Conservation (phyloP, 352 stramenopile genomes). For the Peronospora farinosa region DNA sequence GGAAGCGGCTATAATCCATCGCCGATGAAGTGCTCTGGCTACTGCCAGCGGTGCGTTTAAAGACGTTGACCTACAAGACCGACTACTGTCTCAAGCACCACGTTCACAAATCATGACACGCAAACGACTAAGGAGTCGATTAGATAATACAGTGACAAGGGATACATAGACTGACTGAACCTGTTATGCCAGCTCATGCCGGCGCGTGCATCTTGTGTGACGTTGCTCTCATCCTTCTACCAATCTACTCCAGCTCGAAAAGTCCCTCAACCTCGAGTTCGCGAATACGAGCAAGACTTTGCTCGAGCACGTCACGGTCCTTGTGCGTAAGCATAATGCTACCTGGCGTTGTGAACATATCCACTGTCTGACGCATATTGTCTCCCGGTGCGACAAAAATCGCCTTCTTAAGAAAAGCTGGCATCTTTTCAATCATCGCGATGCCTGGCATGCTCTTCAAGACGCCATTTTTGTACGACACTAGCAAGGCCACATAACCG, state of each 20-base stretch:
- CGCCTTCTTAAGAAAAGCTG: conserved; percentile 89
- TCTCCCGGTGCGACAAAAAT: conserved; percentile 83
- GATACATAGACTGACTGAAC: conserved; percentile 6
- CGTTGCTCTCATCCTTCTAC: conserved; percentile 18
- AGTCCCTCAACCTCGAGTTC: conserved; percentile 72
- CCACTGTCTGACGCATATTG: conserved; percentile 85
- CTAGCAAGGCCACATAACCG: conserved; percentile 90
- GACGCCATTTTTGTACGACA: conserved; percentile 88
- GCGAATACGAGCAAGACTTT: conserved; percentile 87
- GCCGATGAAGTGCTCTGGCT: conserved; percentile 31
- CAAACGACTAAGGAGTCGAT: conserved; percentile 23
- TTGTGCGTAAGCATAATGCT: conserved; percentile 92
- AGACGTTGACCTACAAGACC: too few relatives aligned
- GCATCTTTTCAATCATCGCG: conserved; percentile 86
- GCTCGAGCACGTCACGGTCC: conserved; percentile 75
- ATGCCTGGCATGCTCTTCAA: conserved; percentile 88
- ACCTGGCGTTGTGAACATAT: conserved; percentile 93
- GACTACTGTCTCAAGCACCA: conserved; percentile 63
- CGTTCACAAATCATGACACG: conserved; percentile 29
- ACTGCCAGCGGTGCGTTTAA: conserved; percentile 52
- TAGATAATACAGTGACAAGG: conserved; percentile 30
- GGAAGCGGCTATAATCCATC: too few relatives aligned
- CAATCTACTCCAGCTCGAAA: conserved; percentile 59
- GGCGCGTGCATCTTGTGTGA: conserved; percentile 2
- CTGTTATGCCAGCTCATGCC: conserved; percentile 2